Percentiles rank a stretch among this genome's conserved stretches.
phyloP scores from a whole-genome alignment of 352 stramenopile species.

The Poterioochromonas sp. region DNA sequence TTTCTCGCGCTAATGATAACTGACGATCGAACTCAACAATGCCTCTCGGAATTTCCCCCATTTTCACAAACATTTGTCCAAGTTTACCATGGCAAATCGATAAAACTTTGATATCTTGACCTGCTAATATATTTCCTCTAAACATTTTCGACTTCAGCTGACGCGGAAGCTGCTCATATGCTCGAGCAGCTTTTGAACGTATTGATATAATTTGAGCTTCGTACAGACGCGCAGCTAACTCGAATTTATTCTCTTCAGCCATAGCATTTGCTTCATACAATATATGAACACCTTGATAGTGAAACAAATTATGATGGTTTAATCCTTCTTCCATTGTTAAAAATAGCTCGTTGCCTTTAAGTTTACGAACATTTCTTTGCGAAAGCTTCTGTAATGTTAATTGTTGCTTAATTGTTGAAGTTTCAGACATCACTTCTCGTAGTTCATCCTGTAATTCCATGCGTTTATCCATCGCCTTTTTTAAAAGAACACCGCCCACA shows the following conservation, averaged over 20 bases:
- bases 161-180: neutral
- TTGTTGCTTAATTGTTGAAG: neutral
- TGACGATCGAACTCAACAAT: conserved; percentile 42
- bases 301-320: neutral
- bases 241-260: conserved; percentile 12
- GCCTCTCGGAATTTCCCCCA: conserved; percentile 26
- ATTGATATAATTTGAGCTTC: conserved; percentile 29
- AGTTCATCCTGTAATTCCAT: conserved; percentile 1
- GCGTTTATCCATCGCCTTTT: neutral
- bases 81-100: conserved; percentile 27
- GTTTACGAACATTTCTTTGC: neutral
- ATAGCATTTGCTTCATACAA: conserved; percentile 28
- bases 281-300: neutral
- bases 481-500: conserved; percentile 1
- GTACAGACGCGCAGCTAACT: neutral
- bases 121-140: no score
- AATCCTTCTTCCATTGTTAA: conserved; percentile 30
- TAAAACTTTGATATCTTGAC: conserved; percentile 20
- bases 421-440: neutral
- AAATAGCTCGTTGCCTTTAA: neutral
- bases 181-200: neutral
- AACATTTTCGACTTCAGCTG: no score
- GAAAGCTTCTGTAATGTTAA: neutral
- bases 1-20: conserved; percentile 44
- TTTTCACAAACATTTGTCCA: conserved; percentile 15